These are phyloP conservation scores for Allantophomopsis cytisporea DNA, from an alignment of 2,329 filamentous ascomycete genomes.

Conservation along the genomic window DNA sequence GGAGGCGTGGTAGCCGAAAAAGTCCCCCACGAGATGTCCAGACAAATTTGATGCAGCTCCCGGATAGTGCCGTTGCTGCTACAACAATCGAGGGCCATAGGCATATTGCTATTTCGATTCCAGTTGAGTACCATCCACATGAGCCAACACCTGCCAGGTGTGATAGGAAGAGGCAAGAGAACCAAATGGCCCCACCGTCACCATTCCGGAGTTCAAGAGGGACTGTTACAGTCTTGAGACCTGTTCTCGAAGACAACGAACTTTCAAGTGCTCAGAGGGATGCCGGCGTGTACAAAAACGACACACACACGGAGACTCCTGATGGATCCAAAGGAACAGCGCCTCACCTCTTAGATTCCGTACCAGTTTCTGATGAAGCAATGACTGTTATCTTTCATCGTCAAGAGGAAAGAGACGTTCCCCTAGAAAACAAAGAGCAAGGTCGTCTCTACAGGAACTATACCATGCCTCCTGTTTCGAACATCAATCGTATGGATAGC, in stretches of 20 bases:
- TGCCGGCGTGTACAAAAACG: not conserved
- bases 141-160: no score
- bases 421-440: not conserved
- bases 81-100: slow-evolving; percentile 37
- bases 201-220: not conserved
- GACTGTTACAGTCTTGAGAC: slow-evolving; percentile 18
- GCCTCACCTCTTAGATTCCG: not conserved
- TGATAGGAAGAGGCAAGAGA: no score
- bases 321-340: not conserved
- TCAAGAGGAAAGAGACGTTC: not conserved
- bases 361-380: not conserved
- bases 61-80: slow-evolving; percentile 40
- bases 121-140: slow-evolving; percentile 28
- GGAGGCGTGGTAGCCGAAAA: slow-evolving; percentile 17
- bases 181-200: no score
- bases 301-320: not conserved
- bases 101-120: slow-evolving; percentile 49
- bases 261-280: not conserved
- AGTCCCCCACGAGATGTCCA: slow-evolving; percentile 15
- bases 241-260: slow-evolving; percentile 22
- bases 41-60: slow-evolving; percentile 25
- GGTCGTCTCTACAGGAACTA: slow-evolving; percentile 4
- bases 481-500: slow-evolving; percentile 3
- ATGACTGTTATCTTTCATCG: not conserved
- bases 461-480: slow-evolving; percentile 4